Evolutionary conservation across 1,284 basidiomycete species (phyloP).

Genomic region (Jaminaea rosea): DNA sequence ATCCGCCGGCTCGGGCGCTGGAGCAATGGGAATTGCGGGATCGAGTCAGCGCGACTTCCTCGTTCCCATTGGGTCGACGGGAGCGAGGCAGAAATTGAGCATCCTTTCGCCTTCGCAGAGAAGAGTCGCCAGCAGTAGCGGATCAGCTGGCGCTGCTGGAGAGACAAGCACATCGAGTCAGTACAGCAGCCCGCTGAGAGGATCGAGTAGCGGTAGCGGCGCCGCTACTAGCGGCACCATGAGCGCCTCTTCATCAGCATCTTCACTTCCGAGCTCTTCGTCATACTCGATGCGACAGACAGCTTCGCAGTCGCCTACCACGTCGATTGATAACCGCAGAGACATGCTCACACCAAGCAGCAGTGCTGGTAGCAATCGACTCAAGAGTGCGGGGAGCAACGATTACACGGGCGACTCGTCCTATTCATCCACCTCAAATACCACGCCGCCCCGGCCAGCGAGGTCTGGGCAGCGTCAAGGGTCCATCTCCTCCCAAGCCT

Average conservation of each 20-base stretch:
- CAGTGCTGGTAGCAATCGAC: no score
- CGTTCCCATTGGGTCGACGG: constrained; percentile 35
- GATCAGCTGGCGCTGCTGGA: not conserved
- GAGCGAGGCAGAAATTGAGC: constrained; percentile 35
- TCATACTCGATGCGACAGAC: not conserved
- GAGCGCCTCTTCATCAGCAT: not conserved
- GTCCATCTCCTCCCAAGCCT: no score
- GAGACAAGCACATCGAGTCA: not conserved
- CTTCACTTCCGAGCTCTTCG: no score
- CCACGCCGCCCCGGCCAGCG: no score
- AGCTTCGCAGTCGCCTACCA: no score
- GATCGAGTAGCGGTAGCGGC: not conserved
- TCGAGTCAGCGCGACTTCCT: constrained; percentile 23
- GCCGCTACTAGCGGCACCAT: not conserved
- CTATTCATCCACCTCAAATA: no score
- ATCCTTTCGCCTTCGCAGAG: constrained; percentile 29
- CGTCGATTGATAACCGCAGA: no score
- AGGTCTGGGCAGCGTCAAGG: no score
- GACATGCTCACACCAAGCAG: no score
- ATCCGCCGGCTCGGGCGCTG: not conserved
- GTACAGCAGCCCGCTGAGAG: not conserved
- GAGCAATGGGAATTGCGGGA: not conserved
- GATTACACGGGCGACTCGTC: no score
- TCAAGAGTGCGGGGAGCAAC: no score
- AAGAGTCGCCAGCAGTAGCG: not conserved